Conservation (phyloP, 345 rosid species). For the Hibiscus mutabilis region DNA sequence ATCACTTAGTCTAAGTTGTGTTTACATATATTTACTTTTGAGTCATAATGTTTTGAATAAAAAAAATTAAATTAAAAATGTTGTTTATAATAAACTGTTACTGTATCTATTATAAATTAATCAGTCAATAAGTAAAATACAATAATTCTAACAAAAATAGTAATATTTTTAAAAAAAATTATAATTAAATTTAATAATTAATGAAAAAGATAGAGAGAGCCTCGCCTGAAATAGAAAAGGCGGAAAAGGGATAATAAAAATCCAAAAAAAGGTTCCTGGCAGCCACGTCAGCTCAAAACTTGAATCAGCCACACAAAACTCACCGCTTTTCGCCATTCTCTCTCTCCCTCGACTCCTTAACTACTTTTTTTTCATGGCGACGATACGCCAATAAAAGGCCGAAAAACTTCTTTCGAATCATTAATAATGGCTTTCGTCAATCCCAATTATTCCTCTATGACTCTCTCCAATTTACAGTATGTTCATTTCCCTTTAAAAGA, state of each 20-base stretch:
- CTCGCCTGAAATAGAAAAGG: neutral
- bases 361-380: neutral
- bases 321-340: neutral
- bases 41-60: too few relatives aligned
- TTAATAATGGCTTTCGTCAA: conserved; percentile 4
- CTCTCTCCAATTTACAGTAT: conserved; percentile 2
- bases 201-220: neutral
- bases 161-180: too few relatives aligned
- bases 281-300: conserved; percentile 2
- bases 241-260: neutral
- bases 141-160: too few relatives aligned
- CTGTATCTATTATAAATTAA: too few relatives aligned
- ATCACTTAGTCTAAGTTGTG: too few relatives aligned
- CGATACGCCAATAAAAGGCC: neutral
- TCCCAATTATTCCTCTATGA: neutral
- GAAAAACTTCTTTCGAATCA: neutral
- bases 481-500: neutral
- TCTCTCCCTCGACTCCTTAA: neutral
- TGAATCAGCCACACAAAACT: conserved; percentile 2
- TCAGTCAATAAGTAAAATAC: too few relatives aligned
- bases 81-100: too few relatives aligned
- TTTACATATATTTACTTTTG: too few relatives aligned
- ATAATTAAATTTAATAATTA: neutral
- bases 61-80: too few relatives aligned
- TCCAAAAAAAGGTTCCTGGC: neutral